Conservation (phyloP, 345 rosid species). For the Arabis alpina region DNA sequence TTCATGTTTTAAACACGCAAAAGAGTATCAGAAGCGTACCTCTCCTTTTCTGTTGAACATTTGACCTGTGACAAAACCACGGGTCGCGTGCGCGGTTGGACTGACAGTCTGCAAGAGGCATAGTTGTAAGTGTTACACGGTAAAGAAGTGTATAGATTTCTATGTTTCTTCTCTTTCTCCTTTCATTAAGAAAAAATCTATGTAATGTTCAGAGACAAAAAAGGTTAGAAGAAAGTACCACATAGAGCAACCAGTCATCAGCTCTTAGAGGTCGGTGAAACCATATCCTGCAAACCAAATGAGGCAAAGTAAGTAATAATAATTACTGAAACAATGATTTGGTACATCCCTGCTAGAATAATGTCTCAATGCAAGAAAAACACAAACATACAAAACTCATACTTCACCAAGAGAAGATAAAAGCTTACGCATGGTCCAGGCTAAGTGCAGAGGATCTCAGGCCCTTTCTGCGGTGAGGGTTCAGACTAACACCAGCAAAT, state of each 20-base stretch:
- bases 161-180: not conserved
- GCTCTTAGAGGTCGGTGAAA: constrained; percentile 85
- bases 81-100: constrained; percentile 63
- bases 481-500: constrained; percentile 74
- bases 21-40: constrained; percentile 47
- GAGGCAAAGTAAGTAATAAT: not conserved
- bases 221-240: constrained; percentile 49
- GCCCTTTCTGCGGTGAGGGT: constrained; percentile 84
- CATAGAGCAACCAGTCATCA: constrained; percentile 92
- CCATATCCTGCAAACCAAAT: constrained; percentile 71
- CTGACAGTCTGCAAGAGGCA: constrained; percentile 55
- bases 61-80: constrained; percentile 78
- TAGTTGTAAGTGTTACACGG: not conserved
- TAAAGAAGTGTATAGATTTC: not conserved
- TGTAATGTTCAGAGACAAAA: not conserved
- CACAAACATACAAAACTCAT: not conserved
- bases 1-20: not conserved
- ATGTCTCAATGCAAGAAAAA: not conserved
- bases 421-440: constrained; percentile 91
- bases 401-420: constrained; percentile 12
- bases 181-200: not conserved
- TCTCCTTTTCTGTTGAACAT: constrained; percentile 84
- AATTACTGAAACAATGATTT: not conserved
- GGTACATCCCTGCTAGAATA: constrained; percentile 10
- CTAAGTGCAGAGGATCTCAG: constrained; percentile 65